A percentile compares a stretch with the other conserved stretches of the same genome.
Conservation (phyloP, 139 green algal species). For the Desmodesmus armatus region DNA sequence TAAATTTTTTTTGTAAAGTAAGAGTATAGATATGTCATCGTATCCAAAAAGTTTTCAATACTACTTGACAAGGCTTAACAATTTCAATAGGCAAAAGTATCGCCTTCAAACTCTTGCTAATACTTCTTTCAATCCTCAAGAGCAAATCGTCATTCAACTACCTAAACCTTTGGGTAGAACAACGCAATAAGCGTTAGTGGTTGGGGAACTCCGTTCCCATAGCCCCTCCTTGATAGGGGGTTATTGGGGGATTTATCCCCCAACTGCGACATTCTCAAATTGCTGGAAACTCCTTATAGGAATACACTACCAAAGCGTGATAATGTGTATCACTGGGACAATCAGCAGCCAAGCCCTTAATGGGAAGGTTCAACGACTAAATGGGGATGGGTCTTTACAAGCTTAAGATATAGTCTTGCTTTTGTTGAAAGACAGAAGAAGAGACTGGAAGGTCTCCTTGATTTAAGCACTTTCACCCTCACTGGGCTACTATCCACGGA, state of each 20-base stretch:
- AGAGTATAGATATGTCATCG: conserved; percentile 4
- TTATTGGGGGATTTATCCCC: no score
- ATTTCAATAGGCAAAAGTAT: no score
- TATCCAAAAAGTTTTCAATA: neutral
- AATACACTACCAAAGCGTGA: conserved; percentile 34
- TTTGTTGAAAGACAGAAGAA: neutral
- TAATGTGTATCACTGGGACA: conserved; percentile 28
- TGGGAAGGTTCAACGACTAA: conserved; percentile 27
- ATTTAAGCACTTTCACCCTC: conserved; percentile 12
- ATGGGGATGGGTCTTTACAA: conserved; percentile 1
- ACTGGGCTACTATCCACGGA: neutral
- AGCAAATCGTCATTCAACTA: no score
- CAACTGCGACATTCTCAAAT: conserved; percentile 22
- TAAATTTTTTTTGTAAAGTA: conserved; percentile 15
- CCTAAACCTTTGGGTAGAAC: no score
- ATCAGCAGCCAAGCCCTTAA: conserved; percentile 24
- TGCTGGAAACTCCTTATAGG: conserved; percentile 39
- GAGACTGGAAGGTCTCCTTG: neutral
- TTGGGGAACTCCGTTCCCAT: no score
- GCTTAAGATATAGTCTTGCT: conserved; percentile 36
- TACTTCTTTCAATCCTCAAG: no score
- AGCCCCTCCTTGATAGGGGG: no score
- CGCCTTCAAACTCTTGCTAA: no score
- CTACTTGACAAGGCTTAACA: conserved; percentile 11
- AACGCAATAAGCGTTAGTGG: no score